Percentiles rank a stretch among this genome's conserved stretches.
These are phyloP conservation scores for Lentinus polychrous DNA, from an alignment of 1,284 basidiomycete species.

Conservation along the genomic window DNA sequence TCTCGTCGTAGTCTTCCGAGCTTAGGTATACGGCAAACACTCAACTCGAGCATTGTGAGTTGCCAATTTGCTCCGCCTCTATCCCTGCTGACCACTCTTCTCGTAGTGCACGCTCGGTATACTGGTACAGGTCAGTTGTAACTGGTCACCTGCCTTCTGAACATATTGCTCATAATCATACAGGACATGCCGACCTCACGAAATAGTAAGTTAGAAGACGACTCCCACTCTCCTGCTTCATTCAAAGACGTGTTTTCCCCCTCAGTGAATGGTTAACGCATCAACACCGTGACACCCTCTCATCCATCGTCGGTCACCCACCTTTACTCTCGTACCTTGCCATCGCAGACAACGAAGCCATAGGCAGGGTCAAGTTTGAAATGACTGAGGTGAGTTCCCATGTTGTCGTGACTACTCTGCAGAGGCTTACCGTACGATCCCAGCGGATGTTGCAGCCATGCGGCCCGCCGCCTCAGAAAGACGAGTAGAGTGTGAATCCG, in stretches of 20 bases:
- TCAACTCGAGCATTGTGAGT: constrained; percentile 85
- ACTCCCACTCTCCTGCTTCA: constrained; percentile 4
- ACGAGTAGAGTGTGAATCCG: constrained; percentile 55
- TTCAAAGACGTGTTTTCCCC: constrained; percentile 6
- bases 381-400: constrained; percentile 77
- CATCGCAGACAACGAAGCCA: constrained; percentile 89
- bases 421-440: background rate
- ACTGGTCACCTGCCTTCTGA: constrained; percentile 6
- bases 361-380: constrained; percentile 89
- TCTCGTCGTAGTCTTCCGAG: constrained; percentile 63
- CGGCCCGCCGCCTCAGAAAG: constrained; percentile 89
- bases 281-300: constrained; percentile 91
- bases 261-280: constrained; percentile 94
- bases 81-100: constrained; percentile 7
- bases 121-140: constrained; percentile 76
- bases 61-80: background rate
- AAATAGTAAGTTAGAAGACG: constrained; percentile 68
- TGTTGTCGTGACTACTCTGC: constrained; percentile 8
- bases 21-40: constrained; percentile 92
- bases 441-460: constrained; percentile 98
- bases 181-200: constrained; percentile 88
- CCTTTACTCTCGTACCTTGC: constrained; percentile 82
- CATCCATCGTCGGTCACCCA: constrained; percentile 90
- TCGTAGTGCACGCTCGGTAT: constrained; percentile 87
- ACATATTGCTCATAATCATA: background rate